Conservation (phyloP, 2,329 filamentous ascomycete genomes). For the Penicillium sp. region DNA sequence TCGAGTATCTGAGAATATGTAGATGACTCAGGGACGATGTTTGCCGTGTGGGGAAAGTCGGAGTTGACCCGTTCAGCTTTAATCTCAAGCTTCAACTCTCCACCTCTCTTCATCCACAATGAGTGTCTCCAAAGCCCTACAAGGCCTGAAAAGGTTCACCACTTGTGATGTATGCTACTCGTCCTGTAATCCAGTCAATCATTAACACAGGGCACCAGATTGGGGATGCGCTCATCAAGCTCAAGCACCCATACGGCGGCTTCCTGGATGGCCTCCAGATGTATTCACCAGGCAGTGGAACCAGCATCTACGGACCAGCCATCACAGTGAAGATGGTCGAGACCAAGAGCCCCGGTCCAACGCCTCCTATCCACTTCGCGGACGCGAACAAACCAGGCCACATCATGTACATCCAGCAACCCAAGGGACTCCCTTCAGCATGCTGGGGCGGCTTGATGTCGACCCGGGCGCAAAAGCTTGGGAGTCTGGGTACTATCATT, state of each 20-base stretch:
- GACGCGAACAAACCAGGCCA: constrained; percentile 16
- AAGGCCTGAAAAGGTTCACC: constrained; percentile 13
- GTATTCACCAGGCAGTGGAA: constrained; percentile 9
- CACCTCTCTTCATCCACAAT: not conserved
- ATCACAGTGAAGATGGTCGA: constrained; percentile 18
- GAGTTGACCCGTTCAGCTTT: not conserved
- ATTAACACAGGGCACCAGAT: constrained; percentile 7
- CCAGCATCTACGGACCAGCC: constrained; percentile 12
- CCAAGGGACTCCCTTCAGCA: constrained; percentile 13
- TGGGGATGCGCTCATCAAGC: constrained; percentile 15
- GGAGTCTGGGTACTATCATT: constrained; percentile 10
- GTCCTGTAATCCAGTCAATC: not conserved
- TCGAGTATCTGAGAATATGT: no score
- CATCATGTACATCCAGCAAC: constrained; percentile 18
- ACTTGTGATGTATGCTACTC: constrained; percentile 12
- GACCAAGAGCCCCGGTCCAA: constrained; percentile 12
- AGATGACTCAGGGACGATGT: not conserved
- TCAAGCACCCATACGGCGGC: constrained; percentile 15
- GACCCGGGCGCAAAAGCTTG: constrained; percentile 13
- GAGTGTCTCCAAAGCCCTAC: constrained; percentile 7
- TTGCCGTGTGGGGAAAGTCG: not conserved
- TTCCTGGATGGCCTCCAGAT: constrained; percentile 16
- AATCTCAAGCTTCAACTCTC: not conserved
- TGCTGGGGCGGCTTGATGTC: constrained; percentile 18
- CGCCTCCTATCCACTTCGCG: constrained; percentile 12